Evolutionary conservation across 176 grass and related monocot species (phyloP), one percentile per base, ranked within the genome.

Genomic region (Paspalum vaginatum): DNA sequence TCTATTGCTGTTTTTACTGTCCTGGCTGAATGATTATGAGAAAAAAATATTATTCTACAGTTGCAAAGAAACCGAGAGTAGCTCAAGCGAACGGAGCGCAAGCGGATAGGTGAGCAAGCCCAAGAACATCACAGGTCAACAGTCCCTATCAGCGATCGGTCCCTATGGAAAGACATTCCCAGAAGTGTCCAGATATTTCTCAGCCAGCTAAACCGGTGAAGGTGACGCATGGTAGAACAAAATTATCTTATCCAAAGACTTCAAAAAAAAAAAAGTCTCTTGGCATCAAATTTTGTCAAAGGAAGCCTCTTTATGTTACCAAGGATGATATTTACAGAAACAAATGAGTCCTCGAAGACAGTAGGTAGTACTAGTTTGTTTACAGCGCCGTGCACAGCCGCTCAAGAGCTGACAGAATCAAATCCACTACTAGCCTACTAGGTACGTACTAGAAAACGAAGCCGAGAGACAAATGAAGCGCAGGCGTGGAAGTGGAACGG

Each of bases 281-380:
- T 22, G 20, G 6, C 5, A 74, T 20, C 17, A 12, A 5, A 9
- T 9, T 13, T 12, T 4, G 47, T 44, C 17, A 7, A 61, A 44
- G 22, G 26, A 47, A 25, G 27, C 25, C 26, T 6, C 70, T 15
- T 47, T 32, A 32, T 70, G 41, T 54, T 56, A 75, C 61, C 10
- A 24, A 18, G 41, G 83, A 17, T 76, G 69, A 17, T 83, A 72
- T 66, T 72, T 72, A 83, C 85, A 88, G 20, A 54, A 71, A 83
- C 20, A 56, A 42, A 73, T 18, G 11, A 61, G 24, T 45, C 52
- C 38, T 1, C 51, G 0, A 68, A 59, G 6, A n/a, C 10, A 15
- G 43, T 3, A 18, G 6, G 6, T 12, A 3, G 45, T 47, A 47
- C 11, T 6, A 47, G 11, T 56, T 47, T 32, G 0, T 76, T 22